phyloP scores from a whole-genome alignment of 2,329 filamentous ascomycete species.

The Daldinia eschscholtzii region DNA sequence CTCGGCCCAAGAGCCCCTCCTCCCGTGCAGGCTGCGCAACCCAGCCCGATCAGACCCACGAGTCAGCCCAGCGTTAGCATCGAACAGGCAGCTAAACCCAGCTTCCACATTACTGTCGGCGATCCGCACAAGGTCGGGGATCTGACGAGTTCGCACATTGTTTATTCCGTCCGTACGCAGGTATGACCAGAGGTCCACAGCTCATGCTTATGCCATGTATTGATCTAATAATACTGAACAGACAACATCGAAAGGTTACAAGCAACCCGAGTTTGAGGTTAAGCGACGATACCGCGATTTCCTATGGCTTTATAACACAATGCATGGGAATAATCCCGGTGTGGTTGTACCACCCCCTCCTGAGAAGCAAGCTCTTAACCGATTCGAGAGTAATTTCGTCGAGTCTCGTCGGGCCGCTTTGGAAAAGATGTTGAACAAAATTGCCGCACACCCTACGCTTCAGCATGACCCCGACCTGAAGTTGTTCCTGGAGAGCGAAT shows the following conservation, averaged over 20 bases:
- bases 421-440: constrained; percentile 99
- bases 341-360: constrained; percentile 95
- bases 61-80: constrained; percentile 85
- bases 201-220: background rate
- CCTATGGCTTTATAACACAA: constrained; percentile 94
- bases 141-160: constrained; percentile 95
- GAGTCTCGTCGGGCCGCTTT: constrained; percentile 90
- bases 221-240: constrained; percentile 55
- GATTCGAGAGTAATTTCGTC: constrained; percentile 97
- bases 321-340: constrained; percentile 94
- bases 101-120: constrained; percentile 89
- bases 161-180: constrained; percentile 95
- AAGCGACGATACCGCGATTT: constrained; percentile 96
- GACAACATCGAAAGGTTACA: constrained; percentile 97
- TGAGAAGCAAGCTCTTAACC: constrained; percentile 96
- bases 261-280: constrained; percentile 90
- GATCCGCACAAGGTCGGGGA: constrained; percentile 99
- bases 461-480: constrained; percentile 96
- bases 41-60: constrained; percentile 64
- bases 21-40: constrained; percentile 70
- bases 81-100: constrained; percentile 93
- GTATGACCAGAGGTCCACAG: constrained; percentile 60
- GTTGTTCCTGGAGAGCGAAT: constrained; percentile 95
- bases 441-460: constrained; percentile 85
- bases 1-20: constrained; percentile 74